Percentiles rank a stretch among this genome's conserved stretches.
Conservation (phyloP, 225 moss, liverwort and hornwort genomes). For the Neckera pumila region DNA sequence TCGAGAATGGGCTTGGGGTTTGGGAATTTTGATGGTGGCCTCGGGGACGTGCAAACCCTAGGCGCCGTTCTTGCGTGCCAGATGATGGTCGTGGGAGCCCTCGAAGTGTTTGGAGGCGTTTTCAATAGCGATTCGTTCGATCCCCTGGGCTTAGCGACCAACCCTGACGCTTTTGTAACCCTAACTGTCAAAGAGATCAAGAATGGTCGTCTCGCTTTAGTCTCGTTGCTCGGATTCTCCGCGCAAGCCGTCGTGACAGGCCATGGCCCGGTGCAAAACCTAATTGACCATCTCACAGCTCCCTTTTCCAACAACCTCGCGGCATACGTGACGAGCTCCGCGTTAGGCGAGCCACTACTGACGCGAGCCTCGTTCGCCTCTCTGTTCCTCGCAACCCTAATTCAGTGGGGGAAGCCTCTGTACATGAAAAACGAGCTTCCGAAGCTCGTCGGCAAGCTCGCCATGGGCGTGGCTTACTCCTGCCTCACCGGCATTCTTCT, state of each 20-base stretch:
- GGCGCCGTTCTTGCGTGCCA: conserved; percentile 11
- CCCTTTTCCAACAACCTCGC: conserved; percentile 19
- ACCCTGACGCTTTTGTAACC: conserved; percentile 29
- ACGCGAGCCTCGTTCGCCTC: conserved; percentile 25
- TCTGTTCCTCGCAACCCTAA: conserved; percentile 23
- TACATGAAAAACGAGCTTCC: background rate
- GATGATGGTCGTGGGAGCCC: background rate
- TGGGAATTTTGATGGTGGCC: background rate
- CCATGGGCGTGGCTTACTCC: conserved; percentile 12
- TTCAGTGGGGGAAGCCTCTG: conserved; percentile 37
- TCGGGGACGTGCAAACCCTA: background rate
- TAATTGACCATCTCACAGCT: conserved; percentile 40
- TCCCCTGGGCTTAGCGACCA: conserved; percentile 46
- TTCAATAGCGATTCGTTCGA: conserved; percentile 22
- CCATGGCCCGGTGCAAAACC: conserved; percentile 57
- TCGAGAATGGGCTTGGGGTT: background rate
- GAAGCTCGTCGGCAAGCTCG: conserved; percentile 6
- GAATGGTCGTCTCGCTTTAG: conserved; percentile 75
- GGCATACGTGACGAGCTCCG: conserved; percentile 1
- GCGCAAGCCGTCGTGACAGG: conserved; percentile 59
- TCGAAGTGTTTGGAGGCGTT: background rate
- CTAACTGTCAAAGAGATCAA: conserved; percentile 75
- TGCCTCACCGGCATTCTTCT: conserved; percentile 27
- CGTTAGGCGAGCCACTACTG: conserved; percentile 4
- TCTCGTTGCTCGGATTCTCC: conserved; percentile 60